Evolutionary conservation across 2,329 filamentous ascomycete species (phyloP), one percentile per base, ranked within the genome.

Genomic region (Trichoderma sp.): DNA sequence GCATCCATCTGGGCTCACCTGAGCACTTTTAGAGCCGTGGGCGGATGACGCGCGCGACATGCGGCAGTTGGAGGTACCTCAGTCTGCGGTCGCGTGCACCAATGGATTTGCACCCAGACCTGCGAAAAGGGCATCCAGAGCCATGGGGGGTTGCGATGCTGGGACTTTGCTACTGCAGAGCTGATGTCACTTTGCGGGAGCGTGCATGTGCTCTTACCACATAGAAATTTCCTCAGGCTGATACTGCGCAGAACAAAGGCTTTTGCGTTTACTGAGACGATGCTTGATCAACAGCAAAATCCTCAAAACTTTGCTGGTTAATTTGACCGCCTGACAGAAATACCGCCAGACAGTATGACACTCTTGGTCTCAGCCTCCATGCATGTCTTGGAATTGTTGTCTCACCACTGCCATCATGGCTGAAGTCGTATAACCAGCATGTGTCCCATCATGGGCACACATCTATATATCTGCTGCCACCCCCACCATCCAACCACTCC

Each of bases 31-130:
- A 21, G 24, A 29, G 27, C 13, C n/a, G 16, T 56, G 52, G 49
- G 58, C 66, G 37, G 66, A 68, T 68, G 66, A 56, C 66, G 52
- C 66, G 35, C 52, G 66, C 52, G 53, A 37, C 49, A 57, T 43
- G 62, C 33, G 52, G 52, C n/a, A 21, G 33, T 16, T 35, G 47
- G 19, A 13, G 11, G 37, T 7, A 40, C 13, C 16, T 43, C 14
- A 19, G 19, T 43, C 6, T 40, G 29, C 21, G 57, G 65, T 68
- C 65, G 65, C 65, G 65, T 68, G 65, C 57, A n/a, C 43, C 33
- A 43, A 65, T 5, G 7, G 52, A 29, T 52, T 49, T 58, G 37
- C 33, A 33, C 24, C 33, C 33, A 47, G 21, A 24, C 47, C n/a
- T 49, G n/a, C 40, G 14, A 57, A 65, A 43, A 57, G 13, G 16